Conservation (phyloP, 495 filamentous ascomycete species). For the Trypethelium eluteriae region DNA sequence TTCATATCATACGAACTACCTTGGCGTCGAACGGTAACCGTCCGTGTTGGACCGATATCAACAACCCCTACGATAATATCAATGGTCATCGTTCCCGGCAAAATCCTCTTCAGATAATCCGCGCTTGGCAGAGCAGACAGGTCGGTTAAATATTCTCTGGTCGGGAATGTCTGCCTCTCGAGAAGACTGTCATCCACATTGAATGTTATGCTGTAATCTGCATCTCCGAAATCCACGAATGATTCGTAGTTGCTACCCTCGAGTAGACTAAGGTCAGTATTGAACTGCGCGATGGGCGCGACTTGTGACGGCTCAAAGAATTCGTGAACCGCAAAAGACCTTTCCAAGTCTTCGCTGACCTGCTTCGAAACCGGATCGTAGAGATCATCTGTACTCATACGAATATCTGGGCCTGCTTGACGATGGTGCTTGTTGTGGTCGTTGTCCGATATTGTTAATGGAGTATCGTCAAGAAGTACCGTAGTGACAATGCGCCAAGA, state of each 20-base stretch:
- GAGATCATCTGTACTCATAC: background rate
- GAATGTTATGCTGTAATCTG: slow-evolving; percentile 16
- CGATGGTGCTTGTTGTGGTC: background rate
- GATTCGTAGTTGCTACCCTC: slow-evolving; percentile 9
- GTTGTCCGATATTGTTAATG: slow-evolving; percentile 8
- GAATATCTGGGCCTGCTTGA: background rate
- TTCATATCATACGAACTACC: slow-evolving; percentile 41
- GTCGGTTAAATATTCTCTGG: slow-evolving; percentile 45
- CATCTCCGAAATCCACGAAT: slow-evolving; percentile 2
- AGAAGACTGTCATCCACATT: background rate
- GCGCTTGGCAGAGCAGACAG: slow-evolving; percentile 65
- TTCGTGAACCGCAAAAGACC: slow-evolving; percentile 61
- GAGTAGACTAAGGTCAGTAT: slow-evolving; percentile 5
- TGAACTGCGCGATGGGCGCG: slow-evolving; percentile 18
- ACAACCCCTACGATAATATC: slow-evolving; percentile 75
- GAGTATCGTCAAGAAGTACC: background rate
- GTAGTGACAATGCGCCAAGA: background rate
- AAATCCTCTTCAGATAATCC: slow-evolving; percentile 56
- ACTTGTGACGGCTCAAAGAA: slow-evolving; percentile 47
- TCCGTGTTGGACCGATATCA: slow-evolving; percentile 58
- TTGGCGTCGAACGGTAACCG: slow-evolving; percentile 46
- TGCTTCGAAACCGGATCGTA: background rate
- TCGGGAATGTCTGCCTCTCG: slow-evolving; percentile 11
- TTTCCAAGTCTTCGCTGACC: slow-evolving; percentile 53
- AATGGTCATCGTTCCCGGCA: slow-evolving; percentile 70